Conservation (phyloP, 352 stramenopile genomes). For the Thraustochytrium sp. region DNA sequence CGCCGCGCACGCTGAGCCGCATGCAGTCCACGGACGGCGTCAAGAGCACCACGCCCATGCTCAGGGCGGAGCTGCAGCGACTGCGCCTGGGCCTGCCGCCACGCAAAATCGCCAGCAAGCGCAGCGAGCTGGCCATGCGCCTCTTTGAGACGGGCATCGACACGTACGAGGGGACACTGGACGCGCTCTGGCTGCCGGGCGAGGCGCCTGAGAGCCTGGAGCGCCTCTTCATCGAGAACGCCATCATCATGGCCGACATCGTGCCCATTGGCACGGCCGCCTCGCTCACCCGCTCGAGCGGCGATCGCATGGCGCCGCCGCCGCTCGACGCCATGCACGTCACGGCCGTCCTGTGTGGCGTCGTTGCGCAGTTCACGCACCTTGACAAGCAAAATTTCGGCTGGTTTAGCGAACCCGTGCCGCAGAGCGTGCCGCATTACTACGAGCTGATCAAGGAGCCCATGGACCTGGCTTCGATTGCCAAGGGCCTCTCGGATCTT, state of each 20-base stretch:
- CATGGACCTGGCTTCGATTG: constrained; percentile 2
- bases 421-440: neutral
- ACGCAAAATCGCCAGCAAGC: neutral
- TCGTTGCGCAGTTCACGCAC: neutral
- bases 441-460: constrained; percentile 3
- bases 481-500: neutral
- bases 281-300: neutral
- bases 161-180: constrained; percentile 20
- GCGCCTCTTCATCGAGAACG: constrained; percentile 1
- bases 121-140: neutral
- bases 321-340: neutral
- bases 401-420: neutral
- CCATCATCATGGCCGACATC: neutral
- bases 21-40: neutral
- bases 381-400: neutral
- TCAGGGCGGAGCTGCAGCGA: neutral
- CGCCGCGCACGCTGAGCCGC: neutral
- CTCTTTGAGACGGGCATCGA: constrained; percentile 32
- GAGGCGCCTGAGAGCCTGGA: neutral
- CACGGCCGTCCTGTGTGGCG: neutral
- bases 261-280: neutral
- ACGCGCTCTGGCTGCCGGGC: neutral
- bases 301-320: neutral
- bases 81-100: neutral
- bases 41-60: neutral